Base-by-base conservation (phyloP, 2,329 filamentous ascomycete species). In the Claviceps sp. region DNA sequence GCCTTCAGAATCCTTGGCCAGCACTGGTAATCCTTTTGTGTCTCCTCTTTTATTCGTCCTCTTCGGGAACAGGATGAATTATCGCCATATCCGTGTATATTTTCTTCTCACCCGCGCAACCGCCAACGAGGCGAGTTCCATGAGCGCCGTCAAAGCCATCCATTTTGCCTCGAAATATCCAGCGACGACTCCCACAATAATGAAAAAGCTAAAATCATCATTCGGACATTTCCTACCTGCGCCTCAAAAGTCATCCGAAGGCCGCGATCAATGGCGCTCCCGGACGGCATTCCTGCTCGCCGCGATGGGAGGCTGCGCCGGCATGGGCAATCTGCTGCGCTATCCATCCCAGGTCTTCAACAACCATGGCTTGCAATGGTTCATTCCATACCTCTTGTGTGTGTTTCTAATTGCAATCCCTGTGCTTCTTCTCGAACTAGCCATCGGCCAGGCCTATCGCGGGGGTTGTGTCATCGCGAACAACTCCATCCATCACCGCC, bases 371-470 rank as follows among this genome's bases (percentile, higher is more conserved):
- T 65, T 79, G 5, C 77, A 80, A 58, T 81, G 77, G 77, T 81
- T 78, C 61, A 72, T 80, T 18, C 77, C 77, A 0, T 81, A 80
- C 55, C 60, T 79, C 4, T 64, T 79, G 52, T 73, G 74, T 5
- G 69, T 80, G 16, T 74, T 77, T 53, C 62, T 79, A 11, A 70
- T 81, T 52, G 76, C 76, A 40, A 79, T 80, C 45, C 77, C 77
- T 0, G 70, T 72, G 0, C 68, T 80, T 40, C 70, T 79, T 13
- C 70, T 79, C 22, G 77, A 81, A 59, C 77, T 80, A 49, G 85
- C 85, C 50, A 88, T 87, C 50, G 88, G 88, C 47, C 85, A 79
- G 58, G 76, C 76, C 4, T 78, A 79, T 58, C 74, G 75, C 13
- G 76, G 74, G 41, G 76, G 76, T 13, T 72, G 71, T 3, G 73